Percentiles rank a stretch among this genome's conserved stretches.
These are phyloP conservation scores for Cylindrotheca closterium DNA, from an alignment of 108 stramenopile species.

Conservation along the genomic window DNA sequence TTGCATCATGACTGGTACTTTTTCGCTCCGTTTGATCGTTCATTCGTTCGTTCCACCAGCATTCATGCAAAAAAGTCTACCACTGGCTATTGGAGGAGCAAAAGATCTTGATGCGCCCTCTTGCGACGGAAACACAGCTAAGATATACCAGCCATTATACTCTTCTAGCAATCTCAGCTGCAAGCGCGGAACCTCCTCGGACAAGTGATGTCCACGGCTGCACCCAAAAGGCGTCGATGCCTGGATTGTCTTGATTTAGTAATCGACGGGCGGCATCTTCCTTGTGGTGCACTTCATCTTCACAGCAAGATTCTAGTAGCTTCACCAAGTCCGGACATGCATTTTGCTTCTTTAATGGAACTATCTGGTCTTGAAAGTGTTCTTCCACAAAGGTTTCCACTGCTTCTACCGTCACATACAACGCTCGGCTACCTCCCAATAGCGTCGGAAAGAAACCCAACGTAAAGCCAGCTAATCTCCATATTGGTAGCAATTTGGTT, in stretches of 20 bases:
- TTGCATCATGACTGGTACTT: too few relatives aligned
- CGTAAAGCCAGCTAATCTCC: conserved; percentile 13
- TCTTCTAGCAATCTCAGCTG: conserved; percentile 16
- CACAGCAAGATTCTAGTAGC: conserved; percentile 22
- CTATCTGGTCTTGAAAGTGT: conserved; percentile 23
- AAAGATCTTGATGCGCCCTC: too few relatives aligned
- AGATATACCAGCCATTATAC: too few relatives aligned
- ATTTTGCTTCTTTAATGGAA: not conserved
- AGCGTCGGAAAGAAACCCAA: conserved; percentile 19
- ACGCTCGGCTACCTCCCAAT: conserved; percentile 3
- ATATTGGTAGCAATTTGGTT: conserved; percentile 9
- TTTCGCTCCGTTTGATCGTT: too few relatives aligned
- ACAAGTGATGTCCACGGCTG: conserved; percentile 13
- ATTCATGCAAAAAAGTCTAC: too few relatives aligned
- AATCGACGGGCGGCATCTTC: conserved; percentile 12
- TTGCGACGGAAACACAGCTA: too few relatives aligned
- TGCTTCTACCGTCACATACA: conserved; percentile 26
- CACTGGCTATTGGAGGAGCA: too few relatives aligned
- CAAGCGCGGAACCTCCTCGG: not conserved
- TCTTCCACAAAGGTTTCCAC: conserved; percentile 30
- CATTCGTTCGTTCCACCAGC: too few relatives aligned
- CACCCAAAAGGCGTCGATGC: conserved; percentile 8
- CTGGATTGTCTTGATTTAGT: not conserved
- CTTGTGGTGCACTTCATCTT: conserved; percentile 29
- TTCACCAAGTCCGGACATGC: conserved; percentile 9